A percentile compares a stretch with the other conserved stretches of the same genome.
phyloP scores from a whole-genome alignment of 2,329 filamentous ascomycete genomes.

The Sclerotinia spermophila region DNA sequence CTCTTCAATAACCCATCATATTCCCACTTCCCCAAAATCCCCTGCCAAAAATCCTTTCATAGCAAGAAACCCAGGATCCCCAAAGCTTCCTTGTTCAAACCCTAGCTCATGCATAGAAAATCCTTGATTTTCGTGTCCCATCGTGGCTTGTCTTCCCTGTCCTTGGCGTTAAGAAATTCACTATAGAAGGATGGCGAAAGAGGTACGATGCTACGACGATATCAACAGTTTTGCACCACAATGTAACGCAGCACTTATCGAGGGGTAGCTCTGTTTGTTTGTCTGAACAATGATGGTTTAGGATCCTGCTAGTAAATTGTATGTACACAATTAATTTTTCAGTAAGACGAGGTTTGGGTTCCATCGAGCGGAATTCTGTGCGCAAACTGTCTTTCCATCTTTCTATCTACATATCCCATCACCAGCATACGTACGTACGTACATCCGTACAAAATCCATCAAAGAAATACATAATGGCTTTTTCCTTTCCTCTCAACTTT shows the following conservation, averaged over 20 bases:
- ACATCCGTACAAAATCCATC: too few relatives aligned
- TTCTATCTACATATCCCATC: too few relatives aligned
- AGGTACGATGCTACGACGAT: neutral
- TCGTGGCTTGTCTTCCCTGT: neutral
- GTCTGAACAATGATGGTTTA: too few relatives aligned
- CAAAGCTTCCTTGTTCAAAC: neutral
- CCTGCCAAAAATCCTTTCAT: neutral
- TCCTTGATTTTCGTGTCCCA: neutral
- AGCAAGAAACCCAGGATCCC: neutral
- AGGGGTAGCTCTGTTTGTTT: neutral
- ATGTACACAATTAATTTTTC: too few relatives aligned
- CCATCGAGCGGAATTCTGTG: too few relatives aligned
- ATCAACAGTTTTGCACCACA: conserved; percentile 6
- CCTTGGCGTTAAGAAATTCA: neutral
- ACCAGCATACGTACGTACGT: too few relatives aligned
- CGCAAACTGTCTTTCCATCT: too few relatives aligned
- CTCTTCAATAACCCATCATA: neutral
- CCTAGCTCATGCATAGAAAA: conserved; percentile 4
- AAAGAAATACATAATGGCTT: too few relatives aligned
- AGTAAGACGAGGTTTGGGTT: too few relatives aligned
- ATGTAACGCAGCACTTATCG: neutral
- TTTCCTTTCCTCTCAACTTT: too few relatives aligned
- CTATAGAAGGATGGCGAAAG: neutral
- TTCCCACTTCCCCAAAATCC: neutral
- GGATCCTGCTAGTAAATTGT: too few relatives aligned